phyloP scores from a whole-genome alignment of 2,329 filamentous ascomycete species.

The Dryadomyces quercus-mongolicae region DNA sequence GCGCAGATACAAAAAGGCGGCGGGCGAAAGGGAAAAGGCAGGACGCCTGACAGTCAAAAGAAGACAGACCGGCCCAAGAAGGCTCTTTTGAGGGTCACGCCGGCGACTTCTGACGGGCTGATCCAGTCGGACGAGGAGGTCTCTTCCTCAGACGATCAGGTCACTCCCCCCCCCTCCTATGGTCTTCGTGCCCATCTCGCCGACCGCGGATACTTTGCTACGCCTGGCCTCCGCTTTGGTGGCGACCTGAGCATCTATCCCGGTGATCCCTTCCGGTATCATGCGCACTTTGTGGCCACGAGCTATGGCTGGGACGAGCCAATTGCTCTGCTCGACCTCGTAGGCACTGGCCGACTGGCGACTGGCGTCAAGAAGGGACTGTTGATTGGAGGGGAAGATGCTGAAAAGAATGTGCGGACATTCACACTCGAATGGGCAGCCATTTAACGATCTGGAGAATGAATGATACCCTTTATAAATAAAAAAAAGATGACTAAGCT shows the following conservation, averaged over 20 bases:
- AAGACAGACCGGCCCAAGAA: neutral
- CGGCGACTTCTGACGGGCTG: constrained; percentile 24
- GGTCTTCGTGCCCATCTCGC: constrained; percentile 75
- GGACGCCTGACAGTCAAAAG: neutral
- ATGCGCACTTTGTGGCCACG: constrained; percentile 87
- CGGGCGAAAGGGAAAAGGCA: neutral
- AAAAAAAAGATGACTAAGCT: neutral
- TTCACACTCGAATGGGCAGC: constrained; percentile 92
- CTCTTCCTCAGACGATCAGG: too few relatives aligned
- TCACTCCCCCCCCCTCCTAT: constrained; percentile 41
- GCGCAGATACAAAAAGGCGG: neutral
- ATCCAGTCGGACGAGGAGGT: constrained; percentile 9
- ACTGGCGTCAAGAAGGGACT: constrained; percentile 96
- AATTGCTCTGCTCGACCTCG: constrained; percentile 71
- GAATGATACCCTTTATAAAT: neutral
- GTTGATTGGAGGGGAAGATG: constrained; percentile 55
- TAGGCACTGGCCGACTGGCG: constrained; percentile 75
- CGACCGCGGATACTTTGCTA: constrained; percentile 68
- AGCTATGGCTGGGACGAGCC: constrained; percentile 79
- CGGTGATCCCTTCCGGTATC: constrained; percentile 86
- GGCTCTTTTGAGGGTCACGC: constrained; percentile 20
- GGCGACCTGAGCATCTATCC: constrained; percentile 93
- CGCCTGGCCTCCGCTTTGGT: constrained; percentile 86
- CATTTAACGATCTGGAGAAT: constrained; percentile 52
- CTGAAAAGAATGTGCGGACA: constrained; percentile 37